phyloP scores from a whole-genome alignment of 108 stramenopile genomes.

The Nitzschia inconspicua region DNA sequence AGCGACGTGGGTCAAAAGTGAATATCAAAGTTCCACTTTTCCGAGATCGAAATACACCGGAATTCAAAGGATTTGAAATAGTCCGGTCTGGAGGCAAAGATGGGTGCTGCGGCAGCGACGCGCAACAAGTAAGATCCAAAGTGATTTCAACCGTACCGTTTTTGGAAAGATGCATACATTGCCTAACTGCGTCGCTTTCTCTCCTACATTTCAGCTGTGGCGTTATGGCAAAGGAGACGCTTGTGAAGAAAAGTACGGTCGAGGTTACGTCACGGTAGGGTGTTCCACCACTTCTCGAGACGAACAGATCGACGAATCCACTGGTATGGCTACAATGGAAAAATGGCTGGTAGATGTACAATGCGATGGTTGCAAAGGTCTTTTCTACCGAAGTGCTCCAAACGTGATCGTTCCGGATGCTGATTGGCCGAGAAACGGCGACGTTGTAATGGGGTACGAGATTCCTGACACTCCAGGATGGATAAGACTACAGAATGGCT shows the following conservation, averaged over 20 bases:
- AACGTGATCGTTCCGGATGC: constrained; percentile 85
- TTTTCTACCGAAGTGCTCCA: constrained; percentile 83
- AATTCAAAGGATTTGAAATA: constrained; percentile 53
- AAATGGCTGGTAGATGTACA: constrained; percentile 90
- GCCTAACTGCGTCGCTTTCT: constrained; percentile 3
- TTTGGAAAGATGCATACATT: not conserved
- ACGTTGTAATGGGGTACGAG: constrained; percentile 81
- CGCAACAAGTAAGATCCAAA: constrained; percentile 40
- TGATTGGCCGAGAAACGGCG: constrained; percentile 91
- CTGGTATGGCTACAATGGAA: constrained; percentile 56
- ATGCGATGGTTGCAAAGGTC: constrained; percentile 75
- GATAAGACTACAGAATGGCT: constrained; percentile 88
- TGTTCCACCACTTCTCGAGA: constrained; percentile 62
- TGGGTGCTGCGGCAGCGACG: constrained; percentile 70
- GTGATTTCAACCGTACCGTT: not conserved
- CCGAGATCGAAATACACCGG: constrained; percentile 88
- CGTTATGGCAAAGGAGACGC: constrained; percentile 80
- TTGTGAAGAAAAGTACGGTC: constrained; percentile 72
- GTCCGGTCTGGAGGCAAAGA: constrained; percentile 37
- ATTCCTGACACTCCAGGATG: constrained; percentile 79
- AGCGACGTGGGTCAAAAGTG: constrained; percentile 89
- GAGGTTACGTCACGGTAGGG: constrained; percentile 71
- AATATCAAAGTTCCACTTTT: constrained; percentile 95
- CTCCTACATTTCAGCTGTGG: constrained; percentile 49
- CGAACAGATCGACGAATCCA: constrained; percentile 53